Evolutionary conservation across 495 filamentous ascomycete genomes (phyloP).

Genomic region (Daldinia decipiens): DNA sequence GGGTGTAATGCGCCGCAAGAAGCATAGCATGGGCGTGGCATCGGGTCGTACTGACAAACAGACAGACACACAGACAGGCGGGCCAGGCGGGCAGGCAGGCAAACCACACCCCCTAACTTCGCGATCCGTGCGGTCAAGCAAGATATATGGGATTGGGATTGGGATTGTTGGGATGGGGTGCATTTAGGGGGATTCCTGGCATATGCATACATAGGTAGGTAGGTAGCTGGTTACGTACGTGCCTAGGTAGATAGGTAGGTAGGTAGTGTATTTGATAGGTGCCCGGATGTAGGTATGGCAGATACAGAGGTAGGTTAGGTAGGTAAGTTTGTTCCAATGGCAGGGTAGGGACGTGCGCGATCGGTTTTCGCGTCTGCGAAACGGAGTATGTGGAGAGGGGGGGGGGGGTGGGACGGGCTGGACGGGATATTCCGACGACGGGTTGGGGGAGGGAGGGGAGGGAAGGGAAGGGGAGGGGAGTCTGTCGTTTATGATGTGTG

Average conservation of each 20-base stretch:
- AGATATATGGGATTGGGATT: neutral
- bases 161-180: neutral
- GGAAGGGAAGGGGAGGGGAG: no score
- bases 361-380: neutral
- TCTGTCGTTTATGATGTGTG: no score
- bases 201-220: neutral
- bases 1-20: neutral
- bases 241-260: neutral
- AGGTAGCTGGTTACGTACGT: neutral
- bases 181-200: constrained; percentile 1
- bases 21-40: neutral
- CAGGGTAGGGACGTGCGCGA: neutral
- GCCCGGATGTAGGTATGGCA: no score
- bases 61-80: no score
- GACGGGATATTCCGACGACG: neutral
- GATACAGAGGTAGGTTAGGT: no score
- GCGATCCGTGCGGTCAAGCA: neutral
- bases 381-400: constrained; percentile 3
- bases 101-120: no score
- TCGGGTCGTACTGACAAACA: neutral
- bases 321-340: neutral
- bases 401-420: neutral
- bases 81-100: no score
- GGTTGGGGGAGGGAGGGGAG: neutral
- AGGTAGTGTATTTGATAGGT: no score